Conservation (phyloP, 805 yeast species). For the Blastobotrys parvus region DNA sequence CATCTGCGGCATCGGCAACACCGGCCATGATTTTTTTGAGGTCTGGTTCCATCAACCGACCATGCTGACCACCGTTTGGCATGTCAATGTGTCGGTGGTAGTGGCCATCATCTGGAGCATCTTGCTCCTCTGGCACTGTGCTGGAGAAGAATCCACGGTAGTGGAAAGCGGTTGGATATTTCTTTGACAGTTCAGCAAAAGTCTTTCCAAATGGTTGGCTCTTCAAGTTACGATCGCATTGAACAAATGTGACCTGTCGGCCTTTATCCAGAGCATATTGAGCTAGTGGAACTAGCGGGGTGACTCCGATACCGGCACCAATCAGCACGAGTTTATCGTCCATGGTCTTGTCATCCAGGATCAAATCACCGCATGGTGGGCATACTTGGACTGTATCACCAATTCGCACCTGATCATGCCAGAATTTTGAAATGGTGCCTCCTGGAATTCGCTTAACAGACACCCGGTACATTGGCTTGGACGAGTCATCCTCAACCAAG, state of each 20-base stretch:
- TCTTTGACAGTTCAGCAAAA: constrained; percentile 6
- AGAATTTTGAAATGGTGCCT: constrained; percentile 44
- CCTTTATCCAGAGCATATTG: constrained; percentile 18
- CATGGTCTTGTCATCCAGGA: constrained; percentile 16
- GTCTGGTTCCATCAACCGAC: constrained; percentile 1
- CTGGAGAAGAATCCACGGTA: constrained; percentile 4
- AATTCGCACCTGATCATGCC: constrained; percentile 39
- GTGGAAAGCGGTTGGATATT: background rate
- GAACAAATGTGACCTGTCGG: constrained; percentile 28
- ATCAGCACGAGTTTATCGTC: constrained; percentile 35
- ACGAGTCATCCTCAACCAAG: constrained; percentile 2
- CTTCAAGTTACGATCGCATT: constrained; percentile 26
- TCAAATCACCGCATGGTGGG: constrained; percentile 54
- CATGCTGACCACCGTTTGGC: background rate
- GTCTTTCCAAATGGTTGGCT: constrained; percentile 13
- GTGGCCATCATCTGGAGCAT: background rate
- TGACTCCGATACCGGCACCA: constrained; percentile 61
- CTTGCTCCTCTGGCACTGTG: background rate
- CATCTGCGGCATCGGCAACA: constrained; percentile 2
- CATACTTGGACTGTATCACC: constrained; percentile 44
- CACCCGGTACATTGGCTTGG: constrained; percentile 41
- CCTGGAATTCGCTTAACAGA: constrained; percentile 43
- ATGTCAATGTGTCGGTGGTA: background rate
- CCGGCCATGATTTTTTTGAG: constrained; percentile 1
- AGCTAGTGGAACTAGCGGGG: constrained; percentile 51